Conservation (phyloP, 2,329 filamentous ascomycete species). For the Clarireedia paspali region DNA sequence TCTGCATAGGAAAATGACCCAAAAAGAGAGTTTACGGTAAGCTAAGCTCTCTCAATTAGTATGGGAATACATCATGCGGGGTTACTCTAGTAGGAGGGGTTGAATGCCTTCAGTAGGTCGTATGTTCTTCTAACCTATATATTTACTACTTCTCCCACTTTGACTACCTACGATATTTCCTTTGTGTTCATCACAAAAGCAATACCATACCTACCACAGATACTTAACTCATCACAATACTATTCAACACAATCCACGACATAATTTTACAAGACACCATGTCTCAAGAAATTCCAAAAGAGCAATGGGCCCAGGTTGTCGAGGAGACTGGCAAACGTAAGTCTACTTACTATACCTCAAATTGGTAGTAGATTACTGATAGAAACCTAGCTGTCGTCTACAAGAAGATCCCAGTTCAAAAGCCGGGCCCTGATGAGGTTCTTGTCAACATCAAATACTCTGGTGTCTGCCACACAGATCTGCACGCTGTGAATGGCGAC, state of each 20-base stretch:
- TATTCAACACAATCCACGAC: not conserved
- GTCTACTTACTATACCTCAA: constrained; percentile 27
- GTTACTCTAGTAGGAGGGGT: not conserved
- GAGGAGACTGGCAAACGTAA: constrained; percentile 69
- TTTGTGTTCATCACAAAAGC: not conserved
- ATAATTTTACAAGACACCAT: constrained; percentile 10
- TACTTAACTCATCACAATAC: not conserved
- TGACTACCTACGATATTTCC: not conserved
- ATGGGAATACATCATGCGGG: not conserved
- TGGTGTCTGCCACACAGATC: constrained; percentile 85
- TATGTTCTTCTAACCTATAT: not conserved
- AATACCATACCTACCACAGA: not conserved
- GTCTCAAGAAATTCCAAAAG: constrained; percentile 55
- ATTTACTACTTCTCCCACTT: not conserved
- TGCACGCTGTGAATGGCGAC: constrained; percentile 76
- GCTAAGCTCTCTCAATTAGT: too few relatives aligned
- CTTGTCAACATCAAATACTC: constrained; percentile 87
- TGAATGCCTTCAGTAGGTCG: not conserved
- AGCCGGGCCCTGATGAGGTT: constrained; percentile 82
- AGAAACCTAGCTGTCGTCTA: constrained; percentile 48
- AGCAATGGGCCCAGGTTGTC: constrained; percentile 88
- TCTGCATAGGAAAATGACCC: not conserved
- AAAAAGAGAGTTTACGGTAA: too few relatives aligned
- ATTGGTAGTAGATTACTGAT: not conserved
- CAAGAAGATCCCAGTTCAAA: constrained; percentile 74